Evolutionary conservation across 176 grass and related monocot species (phyloP).

Genomic region (Stipa capillata): DNA sequence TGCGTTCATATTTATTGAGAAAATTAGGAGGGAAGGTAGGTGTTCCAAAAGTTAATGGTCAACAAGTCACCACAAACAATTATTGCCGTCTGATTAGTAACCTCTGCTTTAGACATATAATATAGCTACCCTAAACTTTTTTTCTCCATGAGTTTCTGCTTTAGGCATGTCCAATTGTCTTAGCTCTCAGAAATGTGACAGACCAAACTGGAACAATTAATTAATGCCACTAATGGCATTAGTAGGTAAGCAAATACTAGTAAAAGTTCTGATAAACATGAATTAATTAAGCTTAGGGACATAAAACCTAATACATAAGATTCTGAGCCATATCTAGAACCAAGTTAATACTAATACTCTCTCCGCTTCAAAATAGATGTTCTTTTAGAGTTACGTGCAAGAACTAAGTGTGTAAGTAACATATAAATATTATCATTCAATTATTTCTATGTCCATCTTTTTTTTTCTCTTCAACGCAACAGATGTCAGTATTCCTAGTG

Average conservation of each 20-base stretch:
- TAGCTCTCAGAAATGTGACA: not conserved
- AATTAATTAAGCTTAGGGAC: not conserved
- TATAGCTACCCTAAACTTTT: not conserved
- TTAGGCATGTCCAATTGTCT: slow-evolving; percentile 27
- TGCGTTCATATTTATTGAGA: not conserved
- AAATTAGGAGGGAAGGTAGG: not conserved
- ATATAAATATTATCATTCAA: no score
- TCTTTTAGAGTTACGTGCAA: no score
- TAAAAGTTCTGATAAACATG: not conserved
- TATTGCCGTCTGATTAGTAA: slow-evolving; percentile 15
- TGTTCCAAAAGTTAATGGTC: slow-evolving; percentile 23
- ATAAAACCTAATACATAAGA: slow-evolving; percentile 2
- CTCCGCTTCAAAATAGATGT: no score
- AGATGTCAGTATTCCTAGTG: no score
- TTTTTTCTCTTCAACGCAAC: no score
- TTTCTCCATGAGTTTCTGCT: slow-evolving; percentile 11
- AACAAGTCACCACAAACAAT: slow-evolving; percentile 17
- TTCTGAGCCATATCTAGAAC: not conserved
- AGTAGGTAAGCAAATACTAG: slow-evolving; percentile 42
- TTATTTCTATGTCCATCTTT: no score
- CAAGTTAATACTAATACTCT: no score
- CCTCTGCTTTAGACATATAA: slow-evolving; percentile 9
- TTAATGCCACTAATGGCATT: slow-evolving; percentile 31
- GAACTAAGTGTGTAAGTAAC: no score
- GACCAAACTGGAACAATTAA: slow-evolving; percentile 13